Evolutionary conservation across 1,139 yeast genomes (phyloP), one percentile per base, ranked within the genome.

Genomic region (Pichia cactophila): DNA sequence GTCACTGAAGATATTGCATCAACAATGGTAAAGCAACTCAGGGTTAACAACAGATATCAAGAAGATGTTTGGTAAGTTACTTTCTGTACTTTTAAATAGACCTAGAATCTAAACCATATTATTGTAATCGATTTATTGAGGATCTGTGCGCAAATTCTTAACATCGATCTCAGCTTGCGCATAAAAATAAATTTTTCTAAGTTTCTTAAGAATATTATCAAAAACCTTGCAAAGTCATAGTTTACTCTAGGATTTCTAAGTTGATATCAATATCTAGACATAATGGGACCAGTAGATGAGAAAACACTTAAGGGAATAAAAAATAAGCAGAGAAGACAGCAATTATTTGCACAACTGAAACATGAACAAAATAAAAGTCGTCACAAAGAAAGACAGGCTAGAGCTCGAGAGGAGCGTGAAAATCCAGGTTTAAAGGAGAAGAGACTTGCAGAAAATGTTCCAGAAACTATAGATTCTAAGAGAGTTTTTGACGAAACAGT

Each of bases 401-500:
- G 96, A 62, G 94, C 94, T 41, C 84, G 83, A 63, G 94, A 82
- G 59, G 97, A 89, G 68, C 73, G 83, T 49, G 79, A 74, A 37
- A 86, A 90, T 63, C 97, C 96, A 0, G 87, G 82, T 58, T 69
- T 87, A 53, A 85, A 80, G 63, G 89, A 81, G 52, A 83, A 88
- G 63, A 80, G 98, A 66, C 71, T 90, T 45, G 80, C 81, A 5
- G 80, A 75, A 50, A 89, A 90, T 64, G 80, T 87, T 1, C 94
- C 98, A 1, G 84, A 81, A 29, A 94, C 98, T 8, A 81, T 90
- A 49, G 98, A 92, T 60, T 76, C 81, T 52, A 88, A 87, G 73
- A 74, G 98, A 64, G 94, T 84, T 0, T 92, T 68, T 58, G 98
- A 92, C 67, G 97, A 92, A 66, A 87, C 97, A 1, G 85, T 89